phyloP scores from a whole-genome alignment of 805 yeast species.

The Candida manassasensis region DNA sequence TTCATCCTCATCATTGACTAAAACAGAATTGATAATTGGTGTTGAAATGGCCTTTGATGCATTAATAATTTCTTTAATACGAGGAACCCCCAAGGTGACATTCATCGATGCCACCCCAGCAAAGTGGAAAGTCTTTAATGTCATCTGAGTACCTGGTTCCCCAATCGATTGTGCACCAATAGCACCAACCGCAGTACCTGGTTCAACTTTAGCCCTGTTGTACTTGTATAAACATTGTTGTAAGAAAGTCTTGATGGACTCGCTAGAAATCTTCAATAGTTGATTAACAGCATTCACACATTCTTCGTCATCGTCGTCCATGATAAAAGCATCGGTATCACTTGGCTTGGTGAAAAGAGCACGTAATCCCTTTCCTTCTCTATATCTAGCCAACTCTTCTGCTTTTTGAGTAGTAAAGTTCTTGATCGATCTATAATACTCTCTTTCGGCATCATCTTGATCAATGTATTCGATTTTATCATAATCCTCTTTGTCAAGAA shows the following conservation, averaged over 20 bases:
- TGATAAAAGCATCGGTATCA: slow-evolving; percentile 36
- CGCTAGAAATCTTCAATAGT: slow-evolving; percentile 59
- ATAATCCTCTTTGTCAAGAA: slow-evolving; percentile 31
- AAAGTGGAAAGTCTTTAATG: slow-evolving; percentile 87
- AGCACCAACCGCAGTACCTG: slow-evolving; percentile 99
- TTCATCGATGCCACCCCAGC: slow-evolving; percentile 99
- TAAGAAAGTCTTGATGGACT: slow-evolving; percentile 61
- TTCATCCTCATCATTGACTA: slow-evolving; percentile 91
- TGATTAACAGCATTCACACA: slow-evolving; percentile 51
- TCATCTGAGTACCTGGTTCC: slow-evolving; percentile 99
- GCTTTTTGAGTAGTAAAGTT: slow-evolving; percentile 60
- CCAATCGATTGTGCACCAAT: slow-evolving; percentile 99
- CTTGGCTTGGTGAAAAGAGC: slow-evolving; percentile 39
- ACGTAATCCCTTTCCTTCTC: slow-evolving; percentile 51
- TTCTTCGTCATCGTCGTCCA: slow-evolving; percentile 28
- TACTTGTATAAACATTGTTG: slow-evolving; percentile 77
- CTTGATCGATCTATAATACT: slow-evolving; percentile 72
- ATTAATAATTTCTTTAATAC: slow-evolving; percentile 96
- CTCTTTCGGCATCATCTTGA: slow-evolving; percentile 82
- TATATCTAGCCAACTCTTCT: slow-evolving; percentile 45
- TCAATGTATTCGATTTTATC: slow-evolving; percentile 66
- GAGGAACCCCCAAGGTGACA: slow-evolving; percentile 98
- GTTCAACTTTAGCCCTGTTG: slow-evolving; percentile 88
- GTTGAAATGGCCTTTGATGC: slow-evolving; percentile 94
- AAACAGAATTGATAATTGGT: slow-evolving; percentile 90